Percentiles rank a stretch among this genome's conserved stretches.
These are phyloP conservation scores for Peziza echinospora DNA, from an alignment of 495 filamentous ascomycete genomes.

Conservation along the genomic window DNA sequence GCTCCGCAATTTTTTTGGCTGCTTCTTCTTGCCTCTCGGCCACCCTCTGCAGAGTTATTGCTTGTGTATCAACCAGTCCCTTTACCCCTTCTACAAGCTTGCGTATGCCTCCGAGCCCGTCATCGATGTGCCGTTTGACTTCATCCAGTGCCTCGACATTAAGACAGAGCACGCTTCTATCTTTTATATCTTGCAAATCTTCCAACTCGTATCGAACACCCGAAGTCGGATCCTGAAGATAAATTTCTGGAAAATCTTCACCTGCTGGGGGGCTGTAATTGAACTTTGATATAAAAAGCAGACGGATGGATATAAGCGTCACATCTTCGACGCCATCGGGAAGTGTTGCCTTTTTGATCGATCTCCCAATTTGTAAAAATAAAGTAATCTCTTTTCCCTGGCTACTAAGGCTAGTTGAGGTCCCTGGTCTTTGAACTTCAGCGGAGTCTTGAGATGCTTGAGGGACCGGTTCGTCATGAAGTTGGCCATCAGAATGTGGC, in stretches of 20 bases:
- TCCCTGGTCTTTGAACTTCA: slow-evolving; percentile 6
- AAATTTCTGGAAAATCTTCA: slow-evolving; percentile 82
- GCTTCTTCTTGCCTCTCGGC: slow-evolving; percentile 80
- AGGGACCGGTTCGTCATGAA: background rate
- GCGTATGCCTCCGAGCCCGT: slow-evolving; percentile 62
- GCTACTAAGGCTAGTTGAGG: background rate
- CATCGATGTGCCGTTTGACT: slow-evolving; percentile 88
- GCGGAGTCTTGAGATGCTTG: slow-evolving; percentile 10
- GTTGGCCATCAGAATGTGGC: background rate
- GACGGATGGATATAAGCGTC: slow-evolving; percentile 65
- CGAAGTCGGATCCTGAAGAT: slow-evolving; percentile 87
- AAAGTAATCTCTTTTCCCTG: slow-evolving; percentile 67
- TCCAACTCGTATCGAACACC: slow-evolving; percentile 91
- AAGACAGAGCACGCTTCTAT: slow-evolving; percentile 76
- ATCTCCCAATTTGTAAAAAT: slow-evolving; percentile 92
- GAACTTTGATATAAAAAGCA: slow-evolving; percentile 99
- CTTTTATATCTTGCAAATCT: slow-evolving; percentile 84
- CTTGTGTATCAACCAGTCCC: slow-evolving; percentile 58
- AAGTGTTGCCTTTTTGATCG: slow-evolving; percentile 89
- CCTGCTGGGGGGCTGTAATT: slow-evolving; percentile 96
- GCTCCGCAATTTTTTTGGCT: slow-evolving; percentile 69
- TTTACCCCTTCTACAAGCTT: slow-evolving; percentile 62
- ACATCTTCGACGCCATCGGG: slow-evolving; percentile 62
- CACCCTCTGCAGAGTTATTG: slow-evolving; percentile 58
- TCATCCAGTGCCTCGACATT: slow-evolving; percentile 93